Evolutionary conservation across 2,329 filamentous ascomycete species (phyloP).

Genomic region (Penicillium sp.): DNA sequence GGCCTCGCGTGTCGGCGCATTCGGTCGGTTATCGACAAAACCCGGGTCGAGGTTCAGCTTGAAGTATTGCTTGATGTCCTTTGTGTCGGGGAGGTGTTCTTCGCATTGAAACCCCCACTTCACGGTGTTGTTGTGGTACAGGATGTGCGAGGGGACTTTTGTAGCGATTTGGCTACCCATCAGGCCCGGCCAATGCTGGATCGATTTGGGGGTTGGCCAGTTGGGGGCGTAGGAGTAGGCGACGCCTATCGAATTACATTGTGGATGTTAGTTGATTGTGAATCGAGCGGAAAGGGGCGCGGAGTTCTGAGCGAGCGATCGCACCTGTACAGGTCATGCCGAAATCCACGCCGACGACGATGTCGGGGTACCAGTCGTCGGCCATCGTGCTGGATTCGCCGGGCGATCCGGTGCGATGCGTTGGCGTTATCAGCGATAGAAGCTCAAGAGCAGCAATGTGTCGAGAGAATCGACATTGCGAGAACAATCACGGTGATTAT

Average conservation of each 20-base stretch:
- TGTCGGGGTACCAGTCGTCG: conserved; percentile 31
- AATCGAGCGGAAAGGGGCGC: neutral
- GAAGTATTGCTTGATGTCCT: conserved; percentile 41
- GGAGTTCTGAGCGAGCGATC: neutral
- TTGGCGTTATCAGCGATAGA: neutral
- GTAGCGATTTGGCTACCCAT: conserved; percentile 37
- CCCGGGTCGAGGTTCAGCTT: conserved; percentile 42
- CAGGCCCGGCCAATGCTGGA: conserved; percentile 42
- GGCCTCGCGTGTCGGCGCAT: conserved; percentile 27
- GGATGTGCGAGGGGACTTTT: conserved; percentile 40
- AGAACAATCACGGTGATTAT: neutral
- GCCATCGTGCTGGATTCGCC: neutral
- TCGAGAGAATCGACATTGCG: neutral
- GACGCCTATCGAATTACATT: conserved; percentile 29
- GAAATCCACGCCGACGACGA: conserved; percentile 34
- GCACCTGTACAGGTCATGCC: conserved; percentile 37
- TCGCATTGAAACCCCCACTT: conserved; percentile 46
- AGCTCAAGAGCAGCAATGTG: neutral
- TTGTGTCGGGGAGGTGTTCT: conserved; percentile 30
- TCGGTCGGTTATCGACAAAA: conserved; percentile 31
- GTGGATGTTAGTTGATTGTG: neutral
- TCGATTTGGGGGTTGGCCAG: conserved; percentile 39
- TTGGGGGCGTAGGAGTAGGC: conserved; percentile 42
- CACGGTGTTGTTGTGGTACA: conserved; percentile 26
- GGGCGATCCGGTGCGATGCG: neutral